Percentiles rank a stretch among this genome's conserved stretches.
phyloP scores from a whole-genome alignment of 768 basidiomycete genomes.

The Tephrocybe sp. region DNA sequence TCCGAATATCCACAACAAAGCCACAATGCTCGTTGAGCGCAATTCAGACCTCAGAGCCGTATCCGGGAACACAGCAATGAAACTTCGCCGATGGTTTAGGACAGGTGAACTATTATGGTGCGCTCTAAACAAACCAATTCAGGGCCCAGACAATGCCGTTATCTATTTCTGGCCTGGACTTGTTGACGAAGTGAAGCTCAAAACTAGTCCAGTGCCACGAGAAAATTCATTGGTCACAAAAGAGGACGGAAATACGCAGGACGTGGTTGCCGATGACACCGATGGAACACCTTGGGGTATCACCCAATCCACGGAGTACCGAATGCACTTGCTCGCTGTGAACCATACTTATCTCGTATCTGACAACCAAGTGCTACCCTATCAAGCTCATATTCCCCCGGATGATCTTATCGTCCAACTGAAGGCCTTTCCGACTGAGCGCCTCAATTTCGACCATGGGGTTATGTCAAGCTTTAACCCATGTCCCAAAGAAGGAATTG shows the following conservation, averaged over 20 bases:
- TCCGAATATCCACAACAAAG: slow-evolving; percentile 32
- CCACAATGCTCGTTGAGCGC: slow-evolving; percentile 58
- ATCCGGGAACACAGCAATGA: slow-evolving; percentile 39
- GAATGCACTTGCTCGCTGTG: slow-evolving; percentile 64
- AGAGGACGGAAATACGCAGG: slow-evolving; percentile 16
- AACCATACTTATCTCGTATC: slow-evolving; percentile 43
- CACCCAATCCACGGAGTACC: slow-evolving; percentile 60
- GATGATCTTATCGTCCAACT: slow-evolving; percentile 50
- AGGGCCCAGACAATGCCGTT: slow-evolving; percentile 34
- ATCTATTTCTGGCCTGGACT: slow-evolving; percentile 76
- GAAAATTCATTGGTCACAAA: neutral
- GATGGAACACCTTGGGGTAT: slow-evolving; percentile 50
- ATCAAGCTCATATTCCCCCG: slow-evolving; percentile 64
- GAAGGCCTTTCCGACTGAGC: slow-evolving; percentile 38
- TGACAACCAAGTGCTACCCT: slow-evolving; percentile 67
- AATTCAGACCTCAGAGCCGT: slow-evolving; percentile 63
- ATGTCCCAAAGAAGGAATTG: slow-evolving; percentile 26
- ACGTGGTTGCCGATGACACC: slow-evolving; percentile 21
- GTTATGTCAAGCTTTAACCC: slow-evolving; percentile 53
- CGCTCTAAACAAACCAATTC: slow-evolving; percentile 49
- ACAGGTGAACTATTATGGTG: slow-evolving; percentile 75
- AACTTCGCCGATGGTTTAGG: slow-evolving; percentile 59
- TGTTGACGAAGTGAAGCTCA: slow-evolving; percentile 55
- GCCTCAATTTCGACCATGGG: slow-evolving; percentile 41
- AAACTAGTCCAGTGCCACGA: slow-evolving; percentile 38